phyloP scores from a whole-genome alignment of 805 yeast species.

The Hanseniaspora hatyaiensis region DNA sequence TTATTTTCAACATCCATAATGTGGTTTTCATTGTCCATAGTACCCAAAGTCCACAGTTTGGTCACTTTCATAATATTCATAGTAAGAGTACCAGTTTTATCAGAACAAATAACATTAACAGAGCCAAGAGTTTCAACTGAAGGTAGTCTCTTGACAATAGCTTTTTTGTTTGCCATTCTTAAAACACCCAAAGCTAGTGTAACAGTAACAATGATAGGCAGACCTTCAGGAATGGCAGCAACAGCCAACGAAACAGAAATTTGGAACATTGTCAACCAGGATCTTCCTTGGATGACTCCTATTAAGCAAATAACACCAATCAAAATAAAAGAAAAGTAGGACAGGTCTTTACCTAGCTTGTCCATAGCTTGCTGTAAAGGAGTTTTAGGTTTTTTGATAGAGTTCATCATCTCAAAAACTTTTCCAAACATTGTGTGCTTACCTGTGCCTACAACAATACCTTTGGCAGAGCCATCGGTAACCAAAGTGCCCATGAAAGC shows the following conservation, averaged over 20 bases:
- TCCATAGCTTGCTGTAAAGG: slow-evolving; percentile 95
- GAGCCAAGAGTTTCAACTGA: slow-evolving; percentile 92
- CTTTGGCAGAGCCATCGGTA: slow-evolving; percentile 89
- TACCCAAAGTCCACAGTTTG: slow-evolving; percentile 64
- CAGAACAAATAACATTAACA: slow-evolving; percentile 85
- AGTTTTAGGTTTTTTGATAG: slow-evolving; percentile 93
- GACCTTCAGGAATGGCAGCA: slow-evolving; percentile 98
- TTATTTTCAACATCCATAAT: slow-evolving; percentile 36
- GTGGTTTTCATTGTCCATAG: slow-evolving; percentile 34
- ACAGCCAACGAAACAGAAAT: slow-evolving; percentile 95
- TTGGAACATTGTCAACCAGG: slow-evolving; percentile 96
- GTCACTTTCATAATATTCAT: slow-evolving; percentile 86
- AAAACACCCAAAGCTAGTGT: slow-evolving; percentile 92
- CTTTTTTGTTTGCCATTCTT: slow-evolving; percentile 89
- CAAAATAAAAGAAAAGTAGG: slow-evolving; percentile 69
- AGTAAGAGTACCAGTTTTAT: slow-evolving; percentile 83
- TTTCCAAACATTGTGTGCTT: slow-evolving; percentile 83
- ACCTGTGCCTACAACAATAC: slow-evolving; percentile 87
- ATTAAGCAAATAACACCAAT: slow-evolving; percentile 85
- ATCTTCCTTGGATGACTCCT: slow-evolving; percentile 83
- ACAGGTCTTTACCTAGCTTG: slow-evolving; percentile 80
- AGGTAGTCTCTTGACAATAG: slow-evolving; percentile 87
- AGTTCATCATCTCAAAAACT: slow-evolving; percentile 90
- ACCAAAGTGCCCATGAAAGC: slow-evolving; percentile 98
- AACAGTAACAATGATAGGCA: slow-evolving; percentile 95